These are phyloP conservation scores for Bruguiera parviflora DNA, from an alignment of 345 rosid genomes.

Conservation along the genomic window DNA sequence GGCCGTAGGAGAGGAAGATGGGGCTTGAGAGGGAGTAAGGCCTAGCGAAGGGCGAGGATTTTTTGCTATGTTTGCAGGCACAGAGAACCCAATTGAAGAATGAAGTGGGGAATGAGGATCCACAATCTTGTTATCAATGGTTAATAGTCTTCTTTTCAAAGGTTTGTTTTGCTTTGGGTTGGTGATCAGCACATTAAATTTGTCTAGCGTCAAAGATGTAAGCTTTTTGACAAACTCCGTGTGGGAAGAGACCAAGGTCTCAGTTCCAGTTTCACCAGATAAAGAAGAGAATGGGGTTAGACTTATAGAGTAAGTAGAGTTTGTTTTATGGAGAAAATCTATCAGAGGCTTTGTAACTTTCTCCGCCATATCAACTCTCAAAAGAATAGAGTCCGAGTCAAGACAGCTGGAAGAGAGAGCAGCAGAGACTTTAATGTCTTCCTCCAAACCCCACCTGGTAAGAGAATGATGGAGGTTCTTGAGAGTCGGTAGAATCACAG, in stretches of 20 bases:
- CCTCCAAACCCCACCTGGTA: constrained; percentile 68
- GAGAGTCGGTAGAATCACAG: constrained; percentile 39
- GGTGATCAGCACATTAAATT: constrained; percentile 44
- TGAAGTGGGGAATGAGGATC: constrained; percentile 37
- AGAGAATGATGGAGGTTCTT: constrained; percentile 61
- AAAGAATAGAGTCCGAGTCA: constrained; percentile 14
- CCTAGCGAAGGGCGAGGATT: constrained; percentile 32
- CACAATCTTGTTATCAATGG: constrained; percentile 30
- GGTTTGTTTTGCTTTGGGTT: constrained; percentile 16
- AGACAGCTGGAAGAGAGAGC: constrained; percentile 46
- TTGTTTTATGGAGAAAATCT: constrained; percentile 35
- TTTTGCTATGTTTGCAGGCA: constrained; percentile 47
- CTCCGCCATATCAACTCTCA: constrained; percentile 17
- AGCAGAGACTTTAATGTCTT: constrained; percentile 54
- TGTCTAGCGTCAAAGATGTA: constrained; percentile 38
- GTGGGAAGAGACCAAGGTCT: constrained; percentile 22
- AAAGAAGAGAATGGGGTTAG: constrained; percentile 36
- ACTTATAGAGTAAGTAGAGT: constrained; percentile 59
- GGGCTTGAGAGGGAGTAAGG: constrained; percentile 19
- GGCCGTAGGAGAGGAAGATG: constrained; percentile 45
- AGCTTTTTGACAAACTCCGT: constrained; percentile 34
- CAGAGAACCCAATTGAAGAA: constrained; percentile 48
- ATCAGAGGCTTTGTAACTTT: constrained; percentile 32
- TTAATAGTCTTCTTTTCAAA: constrained; percentile 43
- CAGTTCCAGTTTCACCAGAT: constrained; percentile 17